These are phyloP conservation scores for Leishmania turanica DNA, from an alignment of 208 protist genomes.

Conservation along the genomic window DNA sequence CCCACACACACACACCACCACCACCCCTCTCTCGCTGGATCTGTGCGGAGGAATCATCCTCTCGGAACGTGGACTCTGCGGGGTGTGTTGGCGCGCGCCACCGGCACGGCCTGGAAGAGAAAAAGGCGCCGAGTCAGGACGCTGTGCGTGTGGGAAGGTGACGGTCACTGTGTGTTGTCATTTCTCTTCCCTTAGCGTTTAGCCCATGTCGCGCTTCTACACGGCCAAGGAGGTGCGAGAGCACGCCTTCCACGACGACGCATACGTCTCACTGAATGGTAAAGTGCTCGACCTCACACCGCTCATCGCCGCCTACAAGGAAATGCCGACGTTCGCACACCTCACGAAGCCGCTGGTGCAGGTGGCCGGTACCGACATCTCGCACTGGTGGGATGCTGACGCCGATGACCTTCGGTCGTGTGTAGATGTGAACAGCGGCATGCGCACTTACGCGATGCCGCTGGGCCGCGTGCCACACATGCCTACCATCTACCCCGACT, in stretches of 20 bases:
- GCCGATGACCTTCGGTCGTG: slow-evolving; percentile 81
- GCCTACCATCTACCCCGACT: slow-evolving; percentile 83
- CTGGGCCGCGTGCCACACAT: slow-evolving; percentile 90
- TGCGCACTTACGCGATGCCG: slow-evolving; percentile 87
- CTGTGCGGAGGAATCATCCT: background rate
- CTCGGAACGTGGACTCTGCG: background rate
- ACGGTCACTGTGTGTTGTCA: background rate
- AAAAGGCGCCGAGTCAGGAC: background rate
- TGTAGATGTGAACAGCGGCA: slow-evolving; percentile 84
- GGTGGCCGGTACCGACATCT: slow-evolving; percentile 89
- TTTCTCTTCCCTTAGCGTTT: background rate
- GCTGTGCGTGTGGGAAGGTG: background rate
- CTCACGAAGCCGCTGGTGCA: slow-evolving; percentile 81
- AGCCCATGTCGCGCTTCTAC: slow-evolving; percentile 79
- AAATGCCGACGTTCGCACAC: slow-evolving; percentile 45
- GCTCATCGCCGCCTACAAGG: slow-evolving; percentile 77
- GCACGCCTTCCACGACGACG: slow-evolving; percentile 89
- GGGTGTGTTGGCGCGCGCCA: background rate
- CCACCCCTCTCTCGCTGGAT: background rate
- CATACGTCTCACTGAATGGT: slow-evolving; percentile 89
- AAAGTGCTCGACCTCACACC: slow-evolving; percentile 91
- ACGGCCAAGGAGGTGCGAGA: slow-evolving; percentile 88
- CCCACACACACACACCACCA: background rate
- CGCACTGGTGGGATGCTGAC: slow-evolving; percentile 90
- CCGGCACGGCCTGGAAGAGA: background rate